Base-by-base conservation (phyloP, 2,329 filamentous ascomycete species). In the Ceratocystis huliohia region DNA sequence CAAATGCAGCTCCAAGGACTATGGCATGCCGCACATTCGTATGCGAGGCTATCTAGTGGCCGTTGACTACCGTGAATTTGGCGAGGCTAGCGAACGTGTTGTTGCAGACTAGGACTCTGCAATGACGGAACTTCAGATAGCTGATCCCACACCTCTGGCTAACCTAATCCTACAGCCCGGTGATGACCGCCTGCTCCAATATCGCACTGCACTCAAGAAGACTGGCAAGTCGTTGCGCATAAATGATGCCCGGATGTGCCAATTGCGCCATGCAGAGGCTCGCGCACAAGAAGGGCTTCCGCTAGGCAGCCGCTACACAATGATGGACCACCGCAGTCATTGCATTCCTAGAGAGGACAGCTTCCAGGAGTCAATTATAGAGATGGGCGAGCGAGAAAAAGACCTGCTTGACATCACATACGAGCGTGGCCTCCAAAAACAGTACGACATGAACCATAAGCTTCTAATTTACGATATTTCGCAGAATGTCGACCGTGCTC, bases 21-120 rank as follows among this genome's bases (percentile, higher is more conserved):
- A 81, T 70, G 89, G 89, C 67, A 75, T 92, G 0, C 89, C 89
- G 0, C 89, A 93, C 65, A 90, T 86, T 0, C 78, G 86, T 1
- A 74, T 76, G 50, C 78, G 86, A 44, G 81, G 80, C 1, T 88
- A 88, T 70, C 76, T 86, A 69, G 71, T 87, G 37, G 82, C 80
- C 15, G 72, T 87, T n/a, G 76, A 82, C 66, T 74, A 73, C 13
- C 63, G 76, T 37, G 69, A 72, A 1, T 75, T 76, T 28, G 74
- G 70, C 3, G 13, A 68, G 0, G 68, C 71, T 1, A 72, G 73
- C 0, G 61, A 69, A 7, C 10, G 44, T 25, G 75, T 77, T n/a
- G 70, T 71, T 33, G 64, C 68, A 1, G 69, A 69, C 67, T 86
- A 84, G 82, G 69, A 72, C 17, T 44, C 50, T 28, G 57, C 61